A percentile compares a stretch with the other conserved stretches of the same genome.
Evolutionary conservation across 306 rosid genomes (phyloP).

Genomic region (Vigna unguiculata): DNA sequence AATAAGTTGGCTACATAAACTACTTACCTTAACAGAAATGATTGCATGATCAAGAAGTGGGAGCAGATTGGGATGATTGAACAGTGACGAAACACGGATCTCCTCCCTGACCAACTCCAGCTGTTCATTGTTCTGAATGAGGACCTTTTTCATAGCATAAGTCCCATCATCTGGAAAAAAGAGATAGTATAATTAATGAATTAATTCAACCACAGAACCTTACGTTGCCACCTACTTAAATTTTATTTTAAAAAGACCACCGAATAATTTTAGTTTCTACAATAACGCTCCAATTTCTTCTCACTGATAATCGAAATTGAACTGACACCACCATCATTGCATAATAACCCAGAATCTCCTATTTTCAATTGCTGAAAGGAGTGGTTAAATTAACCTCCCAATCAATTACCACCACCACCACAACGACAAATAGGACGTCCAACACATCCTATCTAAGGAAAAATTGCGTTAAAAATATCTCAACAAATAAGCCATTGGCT

Average conservation of each 20-base stretch:
- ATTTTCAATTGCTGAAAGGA: slow-evolving; percentile 12
- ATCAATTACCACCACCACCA: slow-evolving; percentile 17
- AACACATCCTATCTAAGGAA: slow-evolving; percentile 19
- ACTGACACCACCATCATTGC: not conserved
- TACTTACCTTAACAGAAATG: slow-evolving; percentile 82
- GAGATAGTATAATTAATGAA: not conserved
- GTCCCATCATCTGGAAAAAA: slow-evolving; percentile 78
- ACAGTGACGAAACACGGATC: slow-evolving; percentile 92
- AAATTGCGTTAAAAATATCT: not conserved
- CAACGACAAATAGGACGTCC: not conserved
- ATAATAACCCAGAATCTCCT: slow-evolving; percentile 12
- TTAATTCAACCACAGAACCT: slow-evolving; percentile 19
- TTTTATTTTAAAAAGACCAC: not conserved
- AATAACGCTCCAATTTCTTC: slow-evolving; percentile 1
- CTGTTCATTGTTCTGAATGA: slow-evolving; percentile 92
- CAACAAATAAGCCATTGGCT: slow-evolving; percentile 14
- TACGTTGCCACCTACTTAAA: not conserved
- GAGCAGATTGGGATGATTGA: slow-evolving; percentile 90
- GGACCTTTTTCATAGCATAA: slow-evolving; percentile 95
- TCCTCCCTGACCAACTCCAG: slow-evolving; percentile 95
- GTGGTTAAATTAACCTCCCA: not conserved
- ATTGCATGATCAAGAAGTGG: slow-evolving; percentile 99
- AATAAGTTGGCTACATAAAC: slow-evolving; percentile 8
- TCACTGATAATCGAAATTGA: slow-evolving; percentile 21
- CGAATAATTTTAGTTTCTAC: not conserved